Percentiles rank a stretch among this genome's conserved stretches.
Conservation (phyloP, 1,284 basidiomycete species). For the Trichosporon ovoides region DNA sequence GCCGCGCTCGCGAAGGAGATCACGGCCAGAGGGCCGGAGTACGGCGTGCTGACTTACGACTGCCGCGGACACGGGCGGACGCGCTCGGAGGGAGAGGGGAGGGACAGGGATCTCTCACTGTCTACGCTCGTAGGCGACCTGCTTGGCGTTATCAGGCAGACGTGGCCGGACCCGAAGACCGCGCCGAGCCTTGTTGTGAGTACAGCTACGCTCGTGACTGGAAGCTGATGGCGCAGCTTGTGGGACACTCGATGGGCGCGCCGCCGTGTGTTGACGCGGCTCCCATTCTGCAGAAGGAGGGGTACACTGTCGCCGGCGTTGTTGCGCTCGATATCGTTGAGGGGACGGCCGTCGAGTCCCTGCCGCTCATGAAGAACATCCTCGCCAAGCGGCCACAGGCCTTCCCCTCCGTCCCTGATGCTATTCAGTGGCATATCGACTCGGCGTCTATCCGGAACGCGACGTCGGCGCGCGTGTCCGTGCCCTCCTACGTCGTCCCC, state of each 20-base stretch:
- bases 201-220: slow-evolving; percentile 11
- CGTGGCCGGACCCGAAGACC: slow-evolving; percentile 61
- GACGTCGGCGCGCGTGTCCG: slow-evolving; percentile 73
- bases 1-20: slow-evolving; percentile 81
- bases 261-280: slow-evolving; percentile 72
- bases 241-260: slow-evolving; percentile 89
- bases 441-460: slow-evolving; percentile 74
- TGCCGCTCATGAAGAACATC: slow-evolving; percentile 83
- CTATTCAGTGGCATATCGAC: slow-evolving; percentile 83
- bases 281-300: slow-evolving; percentile 60
- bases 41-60: slow-evolving; percentile 79
- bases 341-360: slow-evolving; percentile 88
- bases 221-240: slow-evolving; percentile 55
- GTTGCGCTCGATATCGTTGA: slow-evolving; percentile 94
- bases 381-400: slow-evolving; percentile 77
- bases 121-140: slow-evolving; percentile 67
- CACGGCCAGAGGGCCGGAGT: slow-evolving; percentile 60
- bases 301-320: slow-evolving; percentile 73
- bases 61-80: slow-evolving; percentile 79
- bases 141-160: slow-evolving; percentile 58
- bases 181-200: slow-evolving; percentile 70
- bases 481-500: slow-evolving; percentile 67
- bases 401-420: slow-evolving; percentile 75
- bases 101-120: slow-evolving; percentile 65
- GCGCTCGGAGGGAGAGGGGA: slow-evolving; percentile 35